phyloP scores from a whole-genome alignment of 148 eudicot species.

The Silene conica region DNA sequence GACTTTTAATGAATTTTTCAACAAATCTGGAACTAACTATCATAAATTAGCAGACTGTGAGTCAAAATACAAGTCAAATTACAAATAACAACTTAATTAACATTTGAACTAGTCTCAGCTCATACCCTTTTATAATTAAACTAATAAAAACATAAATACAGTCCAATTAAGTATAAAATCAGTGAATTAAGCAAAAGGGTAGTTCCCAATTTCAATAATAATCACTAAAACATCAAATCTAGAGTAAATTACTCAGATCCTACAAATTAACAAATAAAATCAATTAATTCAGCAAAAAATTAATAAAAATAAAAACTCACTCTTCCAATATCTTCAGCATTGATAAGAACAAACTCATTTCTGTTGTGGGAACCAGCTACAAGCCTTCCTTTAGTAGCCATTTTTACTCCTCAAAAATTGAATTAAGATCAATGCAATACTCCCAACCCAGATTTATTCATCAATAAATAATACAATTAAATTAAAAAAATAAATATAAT shows the following conservation, averaged over 20 bases:
- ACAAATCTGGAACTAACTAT: slow-evolving; percentile 14
- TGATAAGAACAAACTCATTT: slow-evolving; percentile 70
- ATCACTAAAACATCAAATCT: background rate
- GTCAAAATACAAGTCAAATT: slow-evolving; percentile 25
- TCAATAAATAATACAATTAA: too few species aligned
- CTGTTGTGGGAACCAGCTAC: slow-evolving; percentile 81
- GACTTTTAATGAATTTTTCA: slow-evolving; percentile 12
- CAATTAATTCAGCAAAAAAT: background rate
- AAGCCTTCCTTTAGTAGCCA: slow-evolving; percentile 64
- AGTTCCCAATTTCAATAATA: slow-evolving; percentile 5
- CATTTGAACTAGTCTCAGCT: slow-evolving; percentile 2
- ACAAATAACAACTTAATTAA: slow-evolving; percentile 10
- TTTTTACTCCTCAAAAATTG: slow-evolving; percentile 19
- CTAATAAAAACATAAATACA: slow-evolving; percentile 9
- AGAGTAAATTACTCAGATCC: background rate
- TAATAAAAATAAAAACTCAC: slow-evolving; percentile 28
- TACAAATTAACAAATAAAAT: background rate
- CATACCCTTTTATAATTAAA: background rate
- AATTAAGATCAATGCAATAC: slow-evolving; percentile 1
- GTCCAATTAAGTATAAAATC: slow-evolving; percentile 16
- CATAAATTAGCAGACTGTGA: slow-evolving; percentile 10
- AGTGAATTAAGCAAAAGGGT: slow-evolving; percentile 19
- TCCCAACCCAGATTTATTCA: slow-evolving; percentile 18
- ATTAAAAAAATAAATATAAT: too few species aligned
- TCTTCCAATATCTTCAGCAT: slow-evolving; percentile 75